phyloP scores from a whole-genome alignment of 2,329 filamentous ascomycete genomes.

The Fusarium sambucinum region DNA sequence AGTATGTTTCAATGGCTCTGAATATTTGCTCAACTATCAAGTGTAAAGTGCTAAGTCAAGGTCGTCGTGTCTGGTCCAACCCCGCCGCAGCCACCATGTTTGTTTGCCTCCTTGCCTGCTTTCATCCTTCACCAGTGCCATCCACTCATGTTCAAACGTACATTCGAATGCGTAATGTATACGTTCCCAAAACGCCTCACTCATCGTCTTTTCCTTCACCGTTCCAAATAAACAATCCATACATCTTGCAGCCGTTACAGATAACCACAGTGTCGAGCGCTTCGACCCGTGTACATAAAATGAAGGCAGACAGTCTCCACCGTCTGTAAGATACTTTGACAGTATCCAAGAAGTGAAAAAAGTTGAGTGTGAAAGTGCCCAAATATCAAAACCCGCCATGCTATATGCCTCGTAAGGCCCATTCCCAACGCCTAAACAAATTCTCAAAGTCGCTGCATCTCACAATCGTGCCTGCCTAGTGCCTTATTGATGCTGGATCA shows the following conservation, averaged over 20 bases:
- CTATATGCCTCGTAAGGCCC: constrained; percentile 38
- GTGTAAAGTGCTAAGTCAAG: constrained; percentile 26
- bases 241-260: constrained; percentile 46
- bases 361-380: constrained; percentile 39
- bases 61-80: constrained; percentile 1
- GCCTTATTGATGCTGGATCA: constrained; percentile 52
- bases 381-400: constrained; percentile 46
- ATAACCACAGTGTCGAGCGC: constrained; percentile 45
- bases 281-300: constrained; percentile 43
- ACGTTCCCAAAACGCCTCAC: constrained; percentile 45
- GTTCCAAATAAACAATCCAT: constrained; percentile 44
- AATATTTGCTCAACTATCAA: constrained; percentile 43
- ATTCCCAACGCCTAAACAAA: constrained; percentile 43
- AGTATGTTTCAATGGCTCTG: constrained; percentile 39
- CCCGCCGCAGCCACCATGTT: constrained; percentile 38
- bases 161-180: constrained; percentile 31
- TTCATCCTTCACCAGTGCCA: constrained; percentile 19
- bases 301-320: constrained; percentile 33
- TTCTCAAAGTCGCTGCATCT: constrained; percentile 34
- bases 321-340: constrained; percentile 27
- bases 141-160: constrained; percentile 26
- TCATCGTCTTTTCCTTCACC: constrained; percentile 42
- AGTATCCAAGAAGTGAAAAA: constrained; percentile 35
- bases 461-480: constrained; percentile 10
- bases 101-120: constrained; percentile 33